A percentile compares a stretch with the other conserved stretches of the same genome.
phyloP scores from a whole-genome alignment of 1,284 basidiomycete species.

The Coriolopsis trogii region DNA sequence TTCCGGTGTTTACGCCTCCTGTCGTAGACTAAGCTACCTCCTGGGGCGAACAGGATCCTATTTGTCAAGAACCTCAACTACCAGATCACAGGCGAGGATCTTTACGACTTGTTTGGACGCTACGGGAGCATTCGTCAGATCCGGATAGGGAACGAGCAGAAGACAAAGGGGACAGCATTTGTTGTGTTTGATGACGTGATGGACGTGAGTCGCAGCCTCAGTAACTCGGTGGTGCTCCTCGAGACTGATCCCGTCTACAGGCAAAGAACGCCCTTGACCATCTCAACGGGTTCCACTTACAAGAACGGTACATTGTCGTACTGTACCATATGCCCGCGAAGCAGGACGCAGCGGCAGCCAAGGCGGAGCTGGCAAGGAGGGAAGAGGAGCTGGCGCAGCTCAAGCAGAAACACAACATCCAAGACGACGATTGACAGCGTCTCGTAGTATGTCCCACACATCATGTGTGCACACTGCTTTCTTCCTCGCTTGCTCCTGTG shows the following conservation, averaged over 20 bases:
- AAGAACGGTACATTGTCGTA: constrained; percentile 97
- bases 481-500: not conserved
- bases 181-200: constrained; percentile 91
- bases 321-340: constrained; percentile 97
- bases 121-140: constrained; percentile 98
- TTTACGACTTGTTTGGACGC: constrained; percentile 97
- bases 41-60: constrained; percentile 83
- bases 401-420: constrained; percentile 85
- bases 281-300: constrained; percentile 97
- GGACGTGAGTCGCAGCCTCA: constrained; percentile 63
- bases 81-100: constrained; percentile 90
- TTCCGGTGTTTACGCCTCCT: constrained; percentile 3
- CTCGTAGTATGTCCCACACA: constrained; percentile 7
- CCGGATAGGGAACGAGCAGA: constrained; percentile 88
- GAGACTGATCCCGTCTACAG: constrained; percentile 42
- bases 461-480: not conserved
- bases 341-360: constrained; percentile 89
- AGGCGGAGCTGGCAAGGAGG: constrained; percentile 89
- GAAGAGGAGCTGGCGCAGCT: constrained; percentile 90
- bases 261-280: constrained; percentile 97
- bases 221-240: constrained; percentile 14
- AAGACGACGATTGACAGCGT: constrained; percentile 59
- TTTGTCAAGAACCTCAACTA: constrained; percentile 95
- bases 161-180: constrained; percentile 96
- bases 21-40: constrained; percentile 74